Evolutionary conservation across 106 monocot genomes (phyloP), one percentile per base, ranked within the genome.

Genomic region (Allium cepa): DNA sequence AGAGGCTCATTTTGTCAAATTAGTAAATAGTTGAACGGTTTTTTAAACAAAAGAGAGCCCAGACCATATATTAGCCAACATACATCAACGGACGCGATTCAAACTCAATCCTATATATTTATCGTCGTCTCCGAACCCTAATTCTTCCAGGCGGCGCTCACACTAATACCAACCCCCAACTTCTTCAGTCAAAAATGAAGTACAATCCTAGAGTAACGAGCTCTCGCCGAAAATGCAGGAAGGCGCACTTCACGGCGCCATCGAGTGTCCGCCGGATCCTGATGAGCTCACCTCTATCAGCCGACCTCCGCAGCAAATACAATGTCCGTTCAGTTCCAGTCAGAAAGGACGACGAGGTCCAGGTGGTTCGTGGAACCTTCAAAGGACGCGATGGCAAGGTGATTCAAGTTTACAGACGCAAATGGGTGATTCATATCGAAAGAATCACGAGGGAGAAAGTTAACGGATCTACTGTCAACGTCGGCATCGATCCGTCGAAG

Each of bases 381-480:
- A 90, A 90, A 73, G 89, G 89, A n/a, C 82, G 89, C 17, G 89
- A 90, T 68, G 89, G 89, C 10, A 90, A 90, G 80, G 82, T 90
- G 26, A 85, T 90, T 8, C 89, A 90, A 82, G 89, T 90, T 8
- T 90, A 90, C 80, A 82, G 89, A 53, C 76, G 77, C 59, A 79
- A 80, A 26, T 90, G 89, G 89, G 85, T 90, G 22, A 90, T 90
- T 80, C 89, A 90, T 69, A 67, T 90, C 50, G 89, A 90, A 82
- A 66, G 89, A 17, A 85, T 90, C 66, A 85, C 89, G 16, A 60
- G 89, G 0, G 89, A 90, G 85, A 90, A 90, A 75, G 89, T 90
- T 18, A 90, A 83, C 17, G 86, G 90, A 3, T 79, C 86, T 15
- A 90, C 90, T 11, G 90, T 90, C 56, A 90, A 90, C 59, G 90